Conservation (phyloP, 1,284 basidiomycete genomes). For the Ganoderma sinense region DNA sequence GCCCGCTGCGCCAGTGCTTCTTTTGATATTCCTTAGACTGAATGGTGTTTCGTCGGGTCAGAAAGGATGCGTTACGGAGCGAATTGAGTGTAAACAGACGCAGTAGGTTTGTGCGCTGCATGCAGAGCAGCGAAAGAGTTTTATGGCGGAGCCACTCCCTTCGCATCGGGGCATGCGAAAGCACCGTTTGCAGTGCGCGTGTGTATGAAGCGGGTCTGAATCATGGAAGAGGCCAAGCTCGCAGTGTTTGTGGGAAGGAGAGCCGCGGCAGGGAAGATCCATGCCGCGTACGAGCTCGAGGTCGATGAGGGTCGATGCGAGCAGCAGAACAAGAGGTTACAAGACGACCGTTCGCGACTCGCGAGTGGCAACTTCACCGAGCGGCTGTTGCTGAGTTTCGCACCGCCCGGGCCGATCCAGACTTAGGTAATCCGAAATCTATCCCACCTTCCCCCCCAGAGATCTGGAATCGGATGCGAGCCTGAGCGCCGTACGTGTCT, state of each 20-base stretch:
- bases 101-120: background rate
- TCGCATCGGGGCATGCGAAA: constrained; percentile 17
- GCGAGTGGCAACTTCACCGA: no score
- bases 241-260: constrained; percentile 12
- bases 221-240: constrained; percentile 12
- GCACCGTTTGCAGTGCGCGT: constrained; percentile 18
- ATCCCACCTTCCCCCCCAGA: no score
- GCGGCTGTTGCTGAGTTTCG: no score
- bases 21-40: constrained; percentile 15
- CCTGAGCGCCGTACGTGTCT: no score
- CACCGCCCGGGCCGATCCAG: no score
- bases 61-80: background rate
- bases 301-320: no score
- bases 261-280: no score
- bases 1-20: constrained; percentile 5
- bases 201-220: constrained; percentile 8
- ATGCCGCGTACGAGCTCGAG: no score
- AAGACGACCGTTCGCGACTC: no score
- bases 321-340: no score
- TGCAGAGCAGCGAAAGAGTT: background rate
- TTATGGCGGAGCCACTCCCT: constrained; percentile 1
- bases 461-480: no score
- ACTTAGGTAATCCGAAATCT: no score
- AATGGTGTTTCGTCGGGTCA: background rate
- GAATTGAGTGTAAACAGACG: background rate